Conservation (phyloP, 2,329 filamentous ascomycete species). For the Xylariaceae sp. region DNA sequence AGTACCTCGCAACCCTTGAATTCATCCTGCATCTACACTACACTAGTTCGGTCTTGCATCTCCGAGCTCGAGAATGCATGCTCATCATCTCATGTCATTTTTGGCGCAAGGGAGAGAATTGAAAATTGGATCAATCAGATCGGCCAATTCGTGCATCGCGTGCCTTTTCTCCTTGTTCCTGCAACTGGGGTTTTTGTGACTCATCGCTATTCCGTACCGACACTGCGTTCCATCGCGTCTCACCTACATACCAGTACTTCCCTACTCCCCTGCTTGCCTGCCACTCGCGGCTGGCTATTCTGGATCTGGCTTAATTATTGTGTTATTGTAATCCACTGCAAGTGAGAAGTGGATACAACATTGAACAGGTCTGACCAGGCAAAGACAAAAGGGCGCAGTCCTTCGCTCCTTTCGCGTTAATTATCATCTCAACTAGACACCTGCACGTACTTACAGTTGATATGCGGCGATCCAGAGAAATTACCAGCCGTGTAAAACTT, state of each 20-base stretch:
- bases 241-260: no score
- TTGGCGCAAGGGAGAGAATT: slow-evolving; percentile 11
- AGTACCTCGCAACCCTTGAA: slow-evolving; percentile 2
- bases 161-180: slow-evolving; percentile 4
- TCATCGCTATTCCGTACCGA: slow-evolving; percentile 35
- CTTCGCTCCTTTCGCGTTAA: no score
- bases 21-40: slow-evolving; percentile 2
- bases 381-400: slow-evolving; percentile 8
- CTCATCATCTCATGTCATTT: not conserved
- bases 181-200: slow-evolving; percentile 30
- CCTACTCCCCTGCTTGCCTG: slow-evolving; percentile 10
- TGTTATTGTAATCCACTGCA: no score
- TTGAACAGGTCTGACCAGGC: no score
- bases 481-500: no score
- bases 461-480: no score
- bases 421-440: no score
- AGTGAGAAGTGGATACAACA: slow-evolving; percentile 5
- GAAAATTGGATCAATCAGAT: slow-evolving; percentile 24
- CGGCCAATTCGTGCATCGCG: slow-evolving; percentile 24
- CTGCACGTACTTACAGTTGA: no score
- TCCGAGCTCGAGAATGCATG: not conserved
- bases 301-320: no score
- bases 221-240: slow-evolving; percentile 27
- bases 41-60: slow-evolving; percentile 16
- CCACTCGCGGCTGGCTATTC: not conserved